Base-by-base conservation (phyloP, 352 stramenopile genomes). In the Globisporangium acanthophoron region DNA sequence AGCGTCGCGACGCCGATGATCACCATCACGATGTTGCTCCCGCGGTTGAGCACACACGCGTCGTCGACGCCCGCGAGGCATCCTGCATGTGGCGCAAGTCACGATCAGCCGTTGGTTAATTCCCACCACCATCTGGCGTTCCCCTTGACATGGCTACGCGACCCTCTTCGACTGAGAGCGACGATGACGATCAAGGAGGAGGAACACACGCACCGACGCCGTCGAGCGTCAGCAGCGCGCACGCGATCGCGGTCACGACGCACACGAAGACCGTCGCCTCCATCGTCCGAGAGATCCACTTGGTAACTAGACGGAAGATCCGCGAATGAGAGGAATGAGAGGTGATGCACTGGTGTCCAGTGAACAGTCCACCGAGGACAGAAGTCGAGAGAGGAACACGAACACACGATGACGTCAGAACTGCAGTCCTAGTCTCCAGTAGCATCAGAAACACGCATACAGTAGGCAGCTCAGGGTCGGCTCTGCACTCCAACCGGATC, bases 201-300 rank as follows among this genome's bases (percentile, higher is more conserved):
- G 7, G n/a, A 33, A 15, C 13, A 18, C 3, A 21, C 54, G 31
- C 33, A 87, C 78, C 62, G 52, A 66, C 61, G 4, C 78, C 78
- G 50, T 80, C 68, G 24, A 73, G 37, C 46, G 70, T 66, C 8
- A 88, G 65, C 29, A 87, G 60, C 21, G 73, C 50, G 27, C 74
- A 77, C 31, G 65, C 62, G 33, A 80, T 43, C 29, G 72, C 72
- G 3, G 85, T 61, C 11, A 64, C 62, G 40, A 84, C 46, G 48
- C 72, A 87, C 43, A 73, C 73, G 51, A 87, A 76, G 43, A 88
- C 71, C n/a, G 78, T 84, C 59, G 66, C 21, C 65, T 87, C 76
- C 76, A 85, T 87, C 7, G 50, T 27, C 24, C 24, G 24, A 27
- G 18, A n/a, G 40, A 18, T 16, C 13, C 24, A 27, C 24, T 27